These are phyloP conservation scores for Biscogniauxia marginata DNA, from an alignment of 2,329 filamentous ascomycete genomes.

Conservation along the genomic window DNA sequence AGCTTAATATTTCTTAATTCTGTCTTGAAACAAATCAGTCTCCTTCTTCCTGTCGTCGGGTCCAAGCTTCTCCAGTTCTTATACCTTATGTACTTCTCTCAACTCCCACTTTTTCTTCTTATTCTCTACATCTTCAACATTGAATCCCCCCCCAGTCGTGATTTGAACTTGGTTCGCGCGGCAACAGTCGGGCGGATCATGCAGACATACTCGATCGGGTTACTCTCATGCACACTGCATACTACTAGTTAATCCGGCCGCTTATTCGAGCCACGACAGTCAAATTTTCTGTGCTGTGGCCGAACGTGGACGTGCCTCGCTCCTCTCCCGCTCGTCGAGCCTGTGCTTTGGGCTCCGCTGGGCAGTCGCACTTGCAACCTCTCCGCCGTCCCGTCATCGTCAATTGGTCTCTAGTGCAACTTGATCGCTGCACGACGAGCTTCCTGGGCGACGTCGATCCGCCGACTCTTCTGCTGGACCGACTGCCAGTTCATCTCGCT, in stretches of 20 bases:
- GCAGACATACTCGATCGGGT: constrained; percentile 34
- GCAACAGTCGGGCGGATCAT: constrained; percentile 30
- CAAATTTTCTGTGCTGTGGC: constrained; percentile 28
- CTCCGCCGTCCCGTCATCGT: constrained; percentile 18
- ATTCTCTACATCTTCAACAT: too few species aligned
- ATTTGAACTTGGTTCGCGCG: constrained; percentile 18
- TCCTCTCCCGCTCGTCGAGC: constrained; percentile 20
- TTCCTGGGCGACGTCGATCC: constrained; percentile 10
- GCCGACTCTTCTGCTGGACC: constrained; percentile 8
- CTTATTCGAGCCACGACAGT: constrained; percentile 39
- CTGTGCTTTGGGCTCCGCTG: constrained; percentile 28
- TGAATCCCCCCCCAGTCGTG: not conserved
- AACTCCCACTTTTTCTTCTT: not conserved
- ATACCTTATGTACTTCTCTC: not conserved
- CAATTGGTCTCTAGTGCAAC: constrained; percentile 28
- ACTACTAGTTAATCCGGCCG: constrained; percentile 30
- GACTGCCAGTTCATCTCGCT: constrained; percentile 8
- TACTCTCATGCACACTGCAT: constrained; percentile 35
- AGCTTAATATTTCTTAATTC: not conserved
- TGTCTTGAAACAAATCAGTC: not conserved
- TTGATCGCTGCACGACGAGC: constrained; percentile 9
- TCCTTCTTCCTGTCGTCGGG: not conserved
- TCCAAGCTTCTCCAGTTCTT: not conserved
- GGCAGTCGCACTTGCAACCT: constrained; percentile 26
- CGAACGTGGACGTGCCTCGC: constrained; percentile 35